Evolutionary conservation across 306 rosid genomes (phyloP), one percentile per base, ranked within the genome.

Genomic region (Datisca glomerata): DNA sequence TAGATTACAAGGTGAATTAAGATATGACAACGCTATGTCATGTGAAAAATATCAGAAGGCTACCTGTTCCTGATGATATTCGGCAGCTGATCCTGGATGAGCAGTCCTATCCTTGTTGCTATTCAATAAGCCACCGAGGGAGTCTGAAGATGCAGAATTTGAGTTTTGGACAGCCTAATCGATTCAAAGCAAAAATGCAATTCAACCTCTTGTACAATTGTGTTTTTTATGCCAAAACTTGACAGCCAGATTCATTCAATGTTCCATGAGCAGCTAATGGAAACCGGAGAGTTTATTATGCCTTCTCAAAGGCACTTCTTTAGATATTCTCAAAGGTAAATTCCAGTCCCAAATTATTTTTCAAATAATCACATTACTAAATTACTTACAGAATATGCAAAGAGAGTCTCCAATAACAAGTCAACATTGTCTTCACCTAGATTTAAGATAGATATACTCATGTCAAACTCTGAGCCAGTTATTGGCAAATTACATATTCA

Each of bases 401-500:
- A 64, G 58, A 89, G 81, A 27, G 79, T 64, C 70, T 89, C 91
- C 76, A 84, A 47, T 41, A 84, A 59, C 59, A 60, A 49, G 33
- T 83, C 93, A 29, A 72, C 66, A 44, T 89, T 68, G 32, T 63
- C 78, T 53, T 72, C 95, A 46, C 98, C 98, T 89, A 59, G 32
- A 72, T 67, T 57, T 41, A 22, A 60, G 62, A 65, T 29, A 68
- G 21, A 44, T 11, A 31, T 31, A 14, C 36, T 31, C 36, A 31
- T 31, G n/a, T 31, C n/a, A 31, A 31, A 31, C 2, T 31, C 36
- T 3, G n/a, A 31, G 4, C 9, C 9, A 31, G 36, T 8, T 31
- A 31, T 31, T 8, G 36, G 36, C 1, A 31, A 31, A 4, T 31
- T 28, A 6, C n/a, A 31, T 1, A 16, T 16, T 37, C 18, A 2